Base-by-base conservation (phyloP, 192 early-diverging fungal genomes). In the Phlyctochytrium arcticum region DNA sequence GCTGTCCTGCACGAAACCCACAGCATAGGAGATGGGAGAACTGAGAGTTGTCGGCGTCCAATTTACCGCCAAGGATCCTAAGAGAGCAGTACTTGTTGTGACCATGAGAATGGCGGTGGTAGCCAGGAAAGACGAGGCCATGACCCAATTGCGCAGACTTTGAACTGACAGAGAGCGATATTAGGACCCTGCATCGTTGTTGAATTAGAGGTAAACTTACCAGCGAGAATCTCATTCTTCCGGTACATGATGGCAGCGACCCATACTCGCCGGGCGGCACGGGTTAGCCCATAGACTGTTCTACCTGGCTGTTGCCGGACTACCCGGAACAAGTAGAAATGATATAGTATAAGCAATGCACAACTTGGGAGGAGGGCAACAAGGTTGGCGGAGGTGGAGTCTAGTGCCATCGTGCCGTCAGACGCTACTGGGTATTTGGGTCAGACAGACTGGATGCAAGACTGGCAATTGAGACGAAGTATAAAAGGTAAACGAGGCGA, bases 61-160 rank as follows among this genome's bases (percentile, higher is more conserved):
- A 17, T 57, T 35, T 10, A 32, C 68, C 4, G 54, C 68, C 6
- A 77, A 48, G 0, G 69, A 63, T 10, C 57, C 68, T 5, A 77
- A 30, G 51, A 77, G 66, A 2, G 74, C 65, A 10, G 68, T 57
- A 21, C 65, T 48, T 15, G 66, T 65, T 37, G 63, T 60, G 24
- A 71, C 65, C 35, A 75, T 44, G 31, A 54, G 47, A 17, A 71
- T 56, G 30, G 69, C 62, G 6, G 74, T 71, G 5, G 74, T 65
- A n/a, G 68, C 74, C 7, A 75, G 66, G 51, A 75, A 68, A 3
- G 74, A 75, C 7, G 74, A 23, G 2, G 69, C 74, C 74, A 75
- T 75, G 35, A 75, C 67, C 49, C 67, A 68, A 55, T 75, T 75
- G n/a, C 74, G 58, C 19, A 75, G 74, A 5, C 67, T 68, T 53